Evolutionary conservation across 1,139 yeast genomes (phyloP).

Genomic region (Nakaseomyces glabratus): DNA sequence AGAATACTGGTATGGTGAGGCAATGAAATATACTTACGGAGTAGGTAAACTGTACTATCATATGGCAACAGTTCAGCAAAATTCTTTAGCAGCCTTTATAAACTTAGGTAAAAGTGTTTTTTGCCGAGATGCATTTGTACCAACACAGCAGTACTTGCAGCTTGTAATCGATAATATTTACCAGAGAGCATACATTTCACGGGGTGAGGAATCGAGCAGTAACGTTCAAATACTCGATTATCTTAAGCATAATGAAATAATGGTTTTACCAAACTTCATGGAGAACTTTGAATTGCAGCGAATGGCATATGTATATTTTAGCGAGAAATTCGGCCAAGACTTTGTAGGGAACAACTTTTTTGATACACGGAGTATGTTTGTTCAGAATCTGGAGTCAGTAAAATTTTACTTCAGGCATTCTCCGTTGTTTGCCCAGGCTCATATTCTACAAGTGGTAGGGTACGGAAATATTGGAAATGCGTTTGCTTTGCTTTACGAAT

Average conservation of each 20-base stretch:
- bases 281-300: constrained; percentile 46
- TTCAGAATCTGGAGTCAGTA: constrained; percentile 43
- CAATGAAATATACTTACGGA: constrained; percentile 64
- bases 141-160: constrained; percentile 66
- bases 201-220: constrained; percentile 21
- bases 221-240: constrained; percentile 29
- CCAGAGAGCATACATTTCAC: constrained; percentile 49
- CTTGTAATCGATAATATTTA: constrained; percentile 72
- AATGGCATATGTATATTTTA: constrained; percentile 31
- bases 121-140: constrained; percentile 74
- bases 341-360: constrained; percentile 32
- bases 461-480: constrained; percentile 70
- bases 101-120: constrained; percentile 69
- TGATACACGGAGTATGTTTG: constrained; percentile 39
- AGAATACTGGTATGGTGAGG: constrained; percentile 64
- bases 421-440: constrained; percentile 64
- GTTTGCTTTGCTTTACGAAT: constrained; percentile 59
- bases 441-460: constrained; percentile 64
- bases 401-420: constrained; percentile 72
- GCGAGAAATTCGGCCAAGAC: constrained; percentile 7
- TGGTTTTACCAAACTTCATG: constrained; percentile 37
- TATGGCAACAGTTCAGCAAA: constrained; percentile 76
- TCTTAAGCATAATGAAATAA: constrained; percentile 31
- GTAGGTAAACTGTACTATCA: constrained; percentile 76
- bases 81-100: constrained; percentile 67